Evolutionary conservation across 2,329 filamentous ascomycete genomes (phyloP).

Genomic region (Xylaria sp.): DNA sequence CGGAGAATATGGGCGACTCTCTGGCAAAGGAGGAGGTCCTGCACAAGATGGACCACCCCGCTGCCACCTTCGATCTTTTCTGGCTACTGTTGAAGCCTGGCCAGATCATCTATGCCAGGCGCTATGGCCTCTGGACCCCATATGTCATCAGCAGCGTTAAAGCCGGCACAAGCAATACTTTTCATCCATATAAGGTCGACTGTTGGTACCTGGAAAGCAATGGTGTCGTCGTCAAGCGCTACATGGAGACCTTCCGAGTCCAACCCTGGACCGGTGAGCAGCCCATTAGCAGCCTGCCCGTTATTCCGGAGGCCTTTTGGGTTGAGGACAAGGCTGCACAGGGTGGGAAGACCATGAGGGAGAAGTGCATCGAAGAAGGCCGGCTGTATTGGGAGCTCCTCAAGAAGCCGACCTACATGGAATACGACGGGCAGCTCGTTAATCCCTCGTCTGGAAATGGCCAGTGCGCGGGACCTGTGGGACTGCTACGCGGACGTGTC

Average conservation of each 20-base stretch:
- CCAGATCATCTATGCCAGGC: conserved; percentile 57
- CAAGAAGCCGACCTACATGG: conserved; percentile 59
- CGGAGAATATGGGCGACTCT: conserved; percentile 52
- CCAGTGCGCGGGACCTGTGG: conserved; percentile 41
- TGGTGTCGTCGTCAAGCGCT: conserved; percentile 51
- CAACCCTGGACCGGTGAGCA: conserved; percentile 58
- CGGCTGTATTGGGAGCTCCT: conserved; percentile 60
- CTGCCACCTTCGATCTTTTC: conserved; percentile 58
- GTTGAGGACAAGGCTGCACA: conserved; percentile 50
- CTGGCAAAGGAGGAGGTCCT: conserved; percentile 55
- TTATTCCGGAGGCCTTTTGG: conserved; percentile 59
- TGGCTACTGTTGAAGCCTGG: conserved; percentile 62
- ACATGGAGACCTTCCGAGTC: conserved; percentile 52
- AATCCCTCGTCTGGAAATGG: conserved; percentile 46
- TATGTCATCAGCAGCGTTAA: conserved; percentile 56
- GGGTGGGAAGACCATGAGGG: conserved; percentile 49
- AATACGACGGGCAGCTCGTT: conserved; percentile 58
- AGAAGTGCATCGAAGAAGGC: conserved; percentile 56
- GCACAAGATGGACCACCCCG: conserved; percentile 53
- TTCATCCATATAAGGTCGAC: conserved; percentile 43
- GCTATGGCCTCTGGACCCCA: conserved; percentile 55
- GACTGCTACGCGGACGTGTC: conserved; percentile 55
- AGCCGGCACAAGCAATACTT: conserved; percentile 20
- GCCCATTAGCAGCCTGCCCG: conserved; percentile 53
- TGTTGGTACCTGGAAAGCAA: conserved; percentile 57